These are phyloP conservation scores for Penicillium sclerotigenum DNA, from an alignment of 2,329 filamentous ascomycete genomes.

Conservation along the genomic window DNA sequence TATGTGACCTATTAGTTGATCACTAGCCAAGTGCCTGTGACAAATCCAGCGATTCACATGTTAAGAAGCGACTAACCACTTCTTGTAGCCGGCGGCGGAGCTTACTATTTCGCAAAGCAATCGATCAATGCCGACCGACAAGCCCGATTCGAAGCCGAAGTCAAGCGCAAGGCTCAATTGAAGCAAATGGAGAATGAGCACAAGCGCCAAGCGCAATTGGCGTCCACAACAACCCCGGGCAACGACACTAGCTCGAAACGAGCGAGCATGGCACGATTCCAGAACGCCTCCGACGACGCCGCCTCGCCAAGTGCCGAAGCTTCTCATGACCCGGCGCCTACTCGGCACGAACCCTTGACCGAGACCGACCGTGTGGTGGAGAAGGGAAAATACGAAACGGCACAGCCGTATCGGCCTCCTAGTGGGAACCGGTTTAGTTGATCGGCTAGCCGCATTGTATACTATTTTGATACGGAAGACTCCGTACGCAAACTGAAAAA, in stretches of 20 bases:
- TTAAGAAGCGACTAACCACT: conserved; percentile 3
- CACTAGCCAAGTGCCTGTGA: background rate
- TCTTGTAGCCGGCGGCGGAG: conserved; percentile 71
- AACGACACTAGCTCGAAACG: conserved; percentile 35
- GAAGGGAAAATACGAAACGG: conserved; percentile 88
- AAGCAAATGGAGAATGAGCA: conserved; percentile 37
- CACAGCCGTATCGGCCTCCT: conserved; percentile 67
- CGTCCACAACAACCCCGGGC: conserved; percentile 17
- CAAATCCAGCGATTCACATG: too few species aligned
- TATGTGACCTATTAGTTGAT: conserved; percentile 44
- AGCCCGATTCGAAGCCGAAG: conserved; percentile 66
- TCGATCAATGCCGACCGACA: conserved; percentile 88
- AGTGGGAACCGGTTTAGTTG: conserved; percentile 84
- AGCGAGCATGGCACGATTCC: conserved; percentile 31
- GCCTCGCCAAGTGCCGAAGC: conserved; percentile 70
- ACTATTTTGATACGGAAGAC: conserved; percentile 1
- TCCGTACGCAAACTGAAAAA: background rate
- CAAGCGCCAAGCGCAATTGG: conserved; percentile 28
- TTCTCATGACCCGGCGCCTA: conserved; percentile 77
- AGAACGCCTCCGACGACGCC: conserved; percentile 45
- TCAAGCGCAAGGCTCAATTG: conserved; percentile 53
- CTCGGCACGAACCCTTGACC: conserved; percentile 71
- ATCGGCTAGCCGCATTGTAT: conserved; percentile 4
- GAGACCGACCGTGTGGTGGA: conserved; percentile 65
- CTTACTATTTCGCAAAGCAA: conserved; percentile 94